phyloP scores from a whole-genome alignment of 2,329 filamentous ascomycete genomes.

The Aureobasidium leucospermi region DNA sequence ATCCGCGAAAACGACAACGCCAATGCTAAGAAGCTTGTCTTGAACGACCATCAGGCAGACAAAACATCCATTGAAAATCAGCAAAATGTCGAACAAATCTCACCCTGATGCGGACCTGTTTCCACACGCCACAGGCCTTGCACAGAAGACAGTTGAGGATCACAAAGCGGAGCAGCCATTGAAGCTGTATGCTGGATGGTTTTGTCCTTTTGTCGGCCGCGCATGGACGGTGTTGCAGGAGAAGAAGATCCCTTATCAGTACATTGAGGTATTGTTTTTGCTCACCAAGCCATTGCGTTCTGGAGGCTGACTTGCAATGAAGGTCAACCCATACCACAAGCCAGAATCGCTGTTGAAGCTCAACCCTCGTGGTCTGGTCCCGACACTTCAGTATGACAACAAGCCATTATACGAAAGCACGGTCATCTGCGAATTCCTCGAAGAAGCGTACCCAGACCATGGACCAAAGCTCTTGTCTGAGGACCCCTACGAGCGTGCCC shows the following conservation, averaged over 20 bases:
- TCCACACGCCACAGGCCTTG: conserved; percentile 38
- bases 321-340: conserved; percentile 74
- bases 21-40: not conserved
- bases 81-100: conserved; percentile 7
- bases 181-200: conserved; percentile 30
- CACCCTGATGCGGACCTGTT: conserved; percentile 38
- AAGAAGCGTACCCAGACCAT: conserved; percentile 57
- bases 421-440: conserved; percentile 67
- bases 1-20: not conserved
- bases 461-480: conserved; percentile 48
- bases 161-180: conserved; percentile 25
- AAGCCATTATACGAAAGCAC: conserved; percentile 66
- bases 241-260: conserved; percentile 63
- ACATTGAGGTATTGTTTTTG: conserved; percentile 29
- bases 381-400: conserved; percentile 51
- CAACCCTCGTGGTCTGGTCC: conserved; percentile 70
- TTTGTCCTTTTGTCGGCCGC: conserved; percentile 59
- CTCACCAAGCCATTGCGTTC: conserved; percentile 15
- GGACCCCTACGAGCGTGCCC: conserved; percentile 57
- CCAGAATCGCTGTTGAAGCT: conserved; percentile 58
- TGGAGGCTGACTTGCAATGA: conserved; percentile 22
- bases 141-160: conserved; percentile 30
- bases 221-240: conserved; percentile 67
- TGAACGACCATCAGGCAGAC: not conserved
- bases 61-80: not conserved